Conservation (phyloP, 257 asterid genomes). For the Eustoma russellianum region DNA sequence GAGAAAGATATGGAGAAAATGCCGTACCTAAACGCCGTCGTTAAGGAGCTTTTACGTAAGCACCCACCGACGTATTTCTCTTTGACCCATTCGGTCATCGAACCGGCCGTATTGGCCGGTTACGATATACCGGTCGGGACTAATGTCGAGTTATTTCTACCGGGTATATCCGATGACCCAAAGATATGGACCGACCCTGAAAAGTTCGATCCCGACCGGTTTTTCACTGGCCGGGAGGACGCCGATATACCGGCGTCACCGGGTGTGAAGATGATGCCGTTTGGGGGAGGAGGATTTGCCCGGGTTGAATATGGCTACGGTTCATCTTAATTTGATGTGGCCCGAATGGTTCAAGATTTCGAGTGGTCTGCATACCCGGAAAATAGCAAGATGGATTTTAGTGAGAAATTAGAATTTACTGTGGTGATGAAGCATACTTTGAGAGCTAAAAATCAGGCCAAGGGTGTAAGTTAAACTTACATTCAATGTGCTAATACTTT, state of each 20-base stretch:
- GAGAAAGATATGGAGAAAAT: constrained; percentile 64
- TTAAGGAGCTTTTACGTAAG: constrained; percentile 62
- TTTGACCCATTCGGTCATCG: constrained; percentile 58
- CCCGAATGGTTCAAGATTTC: constrained; percentile 87
- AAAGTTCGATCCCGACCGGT: constrained; percentile 80
- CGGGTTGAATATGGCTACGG: constrained; percentile 72
- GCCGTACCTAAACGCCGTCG: constrained; percentile 80
- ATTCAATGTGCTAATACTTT: too few relatives aligned
- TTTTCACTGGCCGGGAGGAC: constrained; percentile 47
- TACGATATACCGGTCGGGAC: constrained; percentile 65
- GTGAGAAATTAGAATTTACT: constrained; percentile 65
- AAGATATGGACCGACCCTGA: constrained; percentile 61
- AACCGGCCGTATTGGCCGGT: constrained; percentile 65
- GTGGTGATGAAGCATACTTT: constrained; percentile 80
- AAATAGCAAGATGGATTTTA: constrained; percentile 52
- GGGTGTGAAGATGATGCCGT: constrained; percentile 82
- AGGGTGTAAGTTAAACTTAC: constrained; percentile 22
- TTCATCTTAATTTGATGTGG: constrained; percentile 68
- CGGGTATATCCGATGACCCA: constrained; percentile 71
- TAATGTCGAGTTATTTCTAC: constrained; percentile 50
- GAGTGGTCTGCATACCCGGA: constrained; percentile 73
- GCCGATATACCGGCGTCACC: constrained; percentile 78
- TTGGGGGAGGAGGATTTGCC: constrained; percentile 97
- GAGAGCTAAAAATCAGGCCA: constrained; percentile 50
- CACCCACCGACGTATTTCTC: constrained; percentile 85